Percentiles rank a stretch among this genome's conserved stretches.
These are phyloP conservation scores for Trichoderma pleuroti DNA, from an alignment of 2,329 filamentous ascomycete species.

Conservation along the genomic window DNA sequence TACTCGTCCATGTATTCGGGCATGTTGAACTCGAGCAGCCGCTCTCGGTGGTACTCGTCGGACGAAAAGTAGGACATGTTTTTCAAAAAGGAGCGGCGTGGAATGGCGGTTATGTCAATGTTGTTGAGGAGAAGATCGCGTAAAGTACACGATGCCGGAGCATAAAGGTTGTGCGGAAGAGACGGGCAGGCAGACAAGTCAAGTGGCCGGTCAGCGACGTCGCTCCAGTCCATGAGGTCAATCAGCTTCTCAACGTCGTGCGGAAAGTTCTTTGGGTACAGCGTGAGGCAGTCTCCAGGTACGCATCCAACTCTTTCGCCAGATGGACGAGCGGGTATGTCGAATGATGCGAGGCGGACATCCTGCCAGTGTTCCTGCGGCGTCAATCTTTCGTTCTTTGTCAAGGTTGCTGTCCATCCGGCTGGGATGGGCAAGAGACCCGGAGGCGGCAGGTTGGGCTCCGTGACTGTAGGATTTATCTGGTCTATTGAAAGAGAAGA, in stretches of 20 bases:
- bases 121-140: constrained; percentile 75
- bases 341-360: constrained; percentile 73
- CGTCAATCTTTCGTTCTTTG: constrained; percentile 70
- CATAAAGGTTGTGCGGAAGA: constrained; percentile 36
- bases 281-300: constrained; percentile 75
- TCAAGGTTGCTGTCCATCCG: constrained; percentile 55
- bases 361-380: constrained; percentile 84
- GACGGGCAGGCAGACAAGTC: constrained; percentile 40
- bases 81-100: constrained; percentile 80
- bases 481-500: constrained; percentile 15
- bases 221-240: constrained; percentile 71
- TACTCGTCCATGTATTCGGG: constrained; percentile 83
- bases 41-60: constrained; percentile 70
- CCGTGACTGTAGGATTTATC: constrained; percentile 16
- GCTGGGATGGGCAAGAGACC: constrained; percentile 54
- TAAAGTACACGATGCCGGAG: constrained; percentile 54
- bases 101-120: constrained; percentile 86
- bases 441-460: constrained; percentile 28
- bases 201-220: constrained; percentile 68
- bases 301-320: constrained; percentile 37
- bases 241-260: constrained; percentile 77
- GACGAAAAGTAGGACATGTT: constrained; percentile 71
- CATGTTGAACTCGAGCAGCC: constrained; percentile 78
- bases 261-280: constrained; percentile 85
- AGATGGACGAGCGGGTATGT: constrained; percentile 33